Conservation (phyloP, 202 grass and related monocot species). For the Digitaria exilis region DNA sequence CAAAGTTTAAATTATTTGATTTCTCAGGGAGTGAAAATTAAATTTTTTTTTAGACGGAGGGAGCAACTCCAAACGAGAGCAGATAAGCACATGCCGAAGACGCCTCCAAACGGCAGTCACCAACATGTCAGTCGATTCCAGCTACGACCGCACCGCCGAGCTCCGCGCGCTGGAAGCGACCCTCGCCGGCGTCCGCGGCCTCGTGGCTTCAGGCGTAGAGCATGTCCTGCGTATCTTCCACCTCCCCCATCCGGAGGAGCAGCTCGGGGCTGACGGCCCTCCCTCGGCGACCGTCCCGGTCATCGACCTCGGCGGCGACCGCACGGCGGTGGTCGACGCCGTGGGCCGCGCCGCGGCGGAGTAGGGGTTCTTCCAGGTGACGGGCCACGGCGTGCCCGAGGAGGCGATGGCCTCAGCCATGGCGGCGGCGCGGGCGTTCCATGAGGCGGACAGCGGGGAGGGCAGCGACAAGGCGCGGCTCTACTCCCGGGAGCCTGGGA, state of each 20-base stretch:
- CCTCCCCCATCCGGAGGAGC: not conserved
- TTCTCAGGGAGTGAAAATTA: too few relatives aligned
- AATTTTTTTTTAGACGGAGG: too few relatives aligned
- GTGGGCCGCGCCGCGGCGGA: conserved; percentile 30
- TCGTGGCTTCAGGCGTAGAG: conserved; percentile 35
- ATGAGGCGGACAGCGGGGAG: conserved; percentile 45
- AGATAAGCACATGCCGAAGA: not conserved
- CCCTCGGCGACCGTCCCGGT: conserved; percentile 33
- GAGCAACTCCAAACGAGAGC: not conserved
- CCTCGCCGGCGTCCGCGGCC: conserved; percentile 56
- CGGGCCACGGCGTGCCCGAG: conserved; percentile 43
- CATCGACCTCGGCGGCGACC: conserved; percentile 45
- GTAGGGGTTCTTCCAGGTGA: conserved; percentile 70
- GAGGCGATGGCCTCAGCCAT: not conserved
- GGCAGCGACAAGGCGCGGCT: conserved; percentile 50
- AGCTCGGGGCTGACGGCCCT: not conserved
- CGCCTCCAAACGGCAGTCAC: too few relatives aligned
- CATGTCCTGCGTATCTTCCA: conserved; percentile 57
- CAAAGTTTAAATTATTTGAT: too few relatives aligned
- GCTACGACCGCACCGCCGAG: conserved; percentile 53
- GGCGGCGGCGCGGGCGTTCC: conserved; percentile 41
- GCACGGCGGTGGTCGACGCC: not conserved
- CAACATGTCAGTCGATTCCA: conserved; percentile 6
- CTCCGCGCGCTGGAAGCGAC: conserved; percentile 59
- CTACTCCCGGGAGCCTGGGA: conserved; percentile 56